Conservation (phyloP, 257 asterid genomes). For the Apocynum venetum region DNA sequence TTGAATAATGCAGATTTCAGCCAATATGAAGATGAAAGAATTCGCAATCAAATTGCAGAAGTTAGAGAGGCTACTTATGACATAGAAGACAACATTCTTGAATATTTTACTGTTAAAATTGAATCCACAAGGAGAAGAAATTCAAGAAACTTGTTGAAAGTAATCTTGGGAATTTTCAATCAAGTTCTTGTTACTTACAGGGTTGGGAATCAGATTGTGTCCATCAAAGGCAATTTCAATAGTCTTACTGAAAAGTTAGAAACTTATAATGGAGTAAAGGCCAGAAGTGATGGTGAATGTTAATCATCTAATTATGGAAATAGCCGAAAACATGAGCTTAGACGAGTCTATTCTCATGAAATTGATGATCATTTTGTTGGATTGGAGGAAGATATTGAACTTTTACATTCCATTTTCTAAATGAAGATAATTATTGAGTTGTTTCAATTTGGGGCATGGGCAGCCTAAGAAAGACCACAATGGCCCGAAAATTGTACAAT, state of each 20-base stretch:
- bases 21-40: conserved; percentile 23
- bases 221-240: conserved; percentile 15
- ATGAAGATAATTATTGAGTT: conserved; percentile 17
- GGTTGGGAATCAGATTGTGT: conserved; percentile 26
- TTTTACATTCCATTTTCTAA: conserved; percentile 22
- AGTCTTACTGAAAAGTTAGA: conserved; percentile 22
- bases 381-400: conserved; percentile 22
- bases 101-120: conserved; percentile 18
- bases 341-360: conserved; percentile 34
- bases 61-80: conserved; percentile 42
- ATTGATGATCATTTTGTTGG: conserved; percentile 38
- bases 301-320: too few species aligned
- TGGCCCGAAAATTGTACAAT: not conserved
- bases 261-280: conserved; percentile 19
- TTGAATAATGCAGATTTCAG: conserved; percentile 33
- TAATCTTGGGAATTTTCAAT: conserved; percentile 9
- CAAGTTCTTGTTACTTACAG: conserved; percentile 13
- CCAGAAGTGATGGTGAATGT: conserved; percentile 16
- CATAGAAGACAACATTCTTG: conserved; percentile 31
- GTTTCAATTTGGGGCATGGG: conserved; percentile 39
- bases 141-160: conserved; percentile 13
- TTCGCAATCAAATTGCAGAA: conserved; percentile 26
- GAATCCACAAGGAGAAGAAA: conserved; percentile 16
- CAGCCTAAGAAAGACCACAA: conserved; percentile 19
- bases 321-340: conserved; percentile 15